Percentiles rank a stretch among this genome's conserved stretches.
Conservation (phyloP, 116 monocot genomes). For the Cymodocea nodosa region DNA sequence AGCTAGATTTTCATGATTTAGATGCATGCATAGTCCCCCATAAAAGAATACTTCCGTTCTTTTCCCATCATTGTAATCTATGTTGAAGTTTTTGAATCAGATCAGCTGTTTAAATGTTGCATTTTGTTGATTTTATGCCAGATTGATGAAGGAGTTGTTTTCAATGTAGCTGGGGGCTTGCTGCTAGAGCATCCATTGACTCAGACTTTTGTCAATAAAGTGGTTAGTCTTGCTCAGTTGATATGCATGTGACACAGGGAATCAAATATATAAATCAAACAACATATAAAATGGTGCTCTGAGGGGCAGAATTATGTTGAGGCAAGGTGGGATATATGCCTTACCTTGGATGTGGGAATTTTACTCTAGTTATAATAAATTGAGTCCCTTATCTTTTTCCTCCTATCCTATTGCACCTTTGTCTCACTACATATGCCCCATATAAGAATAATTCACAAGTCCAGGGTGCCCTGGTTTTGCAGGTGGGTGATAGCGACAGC, state of each 20-base stretch:
- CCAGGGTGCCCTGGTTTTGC: not conserved
- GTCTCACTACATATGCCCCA: no score
- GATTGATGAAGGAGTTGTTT: constrained; percentile 41
- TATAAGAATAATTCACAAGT: no score
- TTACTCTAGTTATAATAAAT: no score
- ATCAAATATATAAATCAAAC: not conserved
- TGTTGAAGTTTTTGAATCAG: not conserved
- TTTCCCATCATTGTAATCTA: no score
- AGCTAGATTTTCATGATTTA: not conserved
- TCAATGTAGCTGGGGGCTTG: constrained; percentile 85
- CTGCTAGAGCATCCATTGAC: constrained; percentile 74
- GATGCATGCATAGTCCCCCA: no score
- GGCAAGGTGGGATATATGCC: no score
- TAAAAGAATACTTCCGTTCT: no score
- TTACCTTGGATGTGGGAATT: no score
- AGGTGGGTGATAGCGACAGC: constrained; percentile 77
- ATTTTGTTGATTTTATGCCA: constrained; percentile 13
- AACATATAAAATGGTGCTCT: not conserved
- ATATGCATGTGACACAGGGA: not conserved
- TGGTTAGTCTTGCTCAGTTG: constrained; percentile 28
- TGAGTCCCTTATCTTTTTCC: no score
- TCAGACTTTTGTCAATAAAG: constrained; percentile 60
- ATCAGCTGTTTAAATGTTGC: not conserved
- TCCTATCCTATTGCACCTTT: no score
- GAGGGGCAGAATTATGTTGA: no score